Conservation (phyloP, 2,329 filamentous ascomycete genomes). For the Colletotrichum sp. region DNA sequence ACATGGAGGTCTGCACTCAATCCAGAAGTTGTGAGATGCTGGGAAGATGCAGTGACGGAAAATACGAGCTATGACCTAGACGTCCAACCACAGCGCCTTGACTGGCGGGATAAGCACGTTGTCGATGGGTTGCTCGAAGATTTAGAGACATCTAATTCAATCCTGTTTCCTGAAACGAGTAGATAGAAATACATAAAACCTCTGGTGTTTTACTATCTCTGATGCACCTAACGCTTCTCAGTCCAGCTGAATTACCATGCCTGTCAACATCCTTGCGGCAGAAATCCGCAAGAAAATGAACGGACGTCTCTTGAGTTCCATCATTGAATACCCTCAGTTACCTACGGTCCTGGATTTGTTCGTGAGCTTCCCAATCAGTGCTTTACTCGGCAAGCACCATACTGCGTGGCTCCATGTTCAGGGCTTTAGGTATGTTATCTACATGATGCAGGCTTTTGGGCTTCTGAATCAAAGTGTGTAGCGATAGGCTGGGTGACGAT, state of each 20-base stretch:
- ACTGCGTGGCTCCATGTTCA: neutral
- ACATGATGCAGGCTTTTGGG: neutral
- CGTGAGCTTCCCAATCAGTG: neutral
- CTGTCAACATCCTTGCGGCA: neutral
- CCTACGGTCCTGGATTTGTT: neutral
- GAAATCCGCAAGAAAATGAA: neutral
- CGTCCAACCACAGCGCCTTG: neutral
- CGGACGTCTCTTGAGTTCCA: neutral
- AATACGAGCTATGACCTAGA: neutral
- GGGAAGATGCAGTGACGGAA: neutral
- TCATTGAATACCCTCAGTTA: neutral
- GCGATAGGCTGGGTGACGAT: slow-evolving; percentile 43
- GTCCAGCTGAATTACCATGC: neutral
- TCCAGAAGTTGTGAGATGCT: neutral
- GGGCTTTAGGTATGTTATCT: neutral
- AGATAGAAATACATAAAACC: neutral
- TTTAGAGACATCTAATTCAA: neutral
- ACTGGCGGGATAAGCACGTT: neutral
- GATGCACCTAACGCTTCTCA: accelerated
- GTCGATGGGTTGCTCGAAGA: neutral
- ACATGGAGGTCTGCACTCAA: neutral
- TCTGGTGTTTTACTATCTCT: neutral
- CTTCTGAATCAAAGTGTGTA: slow-evolving; percentile 33
- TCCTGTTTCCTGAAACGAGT: neutral
- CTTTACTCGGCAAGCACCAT: neutral